phyloP scores from a whole-genome alignment of 164 flowering plant genomes.

The Magnolia sinica region DNA sequence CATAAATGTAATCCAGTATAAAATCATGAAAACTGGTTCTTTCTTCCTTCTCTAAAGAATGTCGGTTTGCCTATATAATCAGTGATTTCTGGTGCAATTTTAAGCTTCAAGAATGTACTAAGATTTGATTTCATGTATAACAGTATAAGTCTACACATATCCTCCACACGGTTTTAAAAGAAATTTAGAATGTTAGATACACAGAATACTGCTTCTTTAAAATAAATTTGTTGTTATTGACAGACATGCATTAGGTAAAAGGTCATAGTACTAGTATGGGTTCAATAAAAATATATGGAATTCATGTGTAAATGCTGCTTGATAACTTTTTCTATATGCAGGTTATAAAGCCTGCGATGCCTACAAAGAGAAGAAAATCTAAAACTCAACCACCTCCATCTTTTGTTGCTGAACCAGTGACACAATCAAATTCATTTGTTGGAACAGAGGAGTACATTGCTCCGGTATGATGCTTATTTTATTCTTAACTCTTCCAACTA shows the following conservation, averaged over 20 bases:
- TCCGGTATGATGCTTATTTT: slow-evolving; percentile 56
- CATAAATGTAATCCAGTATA: not conserved
- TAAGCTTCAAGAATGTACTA: not conserved
- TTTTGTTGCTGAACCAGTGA: slow-evolving; percentile 81
- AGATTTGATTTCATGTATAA: not conserved
- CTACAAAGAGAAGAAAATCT: slow-evolving; percentile 53
- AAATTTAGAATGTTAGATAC: too few relatives aligned
- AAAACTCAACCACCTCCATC: slow-evolving; percentile 65
- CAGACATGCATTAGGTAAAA: too few relatives aligned
- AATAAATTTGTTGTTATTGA: too few relatives aligned
- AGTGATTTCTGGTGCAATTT: not conserved
- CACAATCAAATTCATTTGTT: slow-evolving; percentile 94
- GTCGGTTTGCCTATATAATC: not conserved
- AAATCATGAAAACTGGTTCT: not conserved
- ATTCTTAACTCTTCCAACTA: not conserved
- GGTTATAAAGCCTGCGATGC: slow-evolving; percentile 54
- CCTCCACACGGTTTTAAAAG: too few relatives aligned
- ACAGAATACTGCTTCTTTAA: too few relatives aligned
- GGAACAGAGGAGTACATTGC: slow-evolving; percentile 99
- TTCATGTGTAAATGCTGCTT: not conserved
- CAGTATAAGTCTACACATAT: not conserved
- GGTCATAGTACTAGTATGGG: too few relatives aligned
- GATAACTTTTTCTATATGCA: slow-evolving; percentile 19
- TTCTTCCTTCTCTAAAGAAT: not conserved
- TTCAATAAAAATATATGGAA: too few relatives aligned